These are phyloP conservation scores for Globisporangium megalacanthum DNA, from an alignment of 352 stramenopile genomes.

Conservation along the genomic window DNA sequence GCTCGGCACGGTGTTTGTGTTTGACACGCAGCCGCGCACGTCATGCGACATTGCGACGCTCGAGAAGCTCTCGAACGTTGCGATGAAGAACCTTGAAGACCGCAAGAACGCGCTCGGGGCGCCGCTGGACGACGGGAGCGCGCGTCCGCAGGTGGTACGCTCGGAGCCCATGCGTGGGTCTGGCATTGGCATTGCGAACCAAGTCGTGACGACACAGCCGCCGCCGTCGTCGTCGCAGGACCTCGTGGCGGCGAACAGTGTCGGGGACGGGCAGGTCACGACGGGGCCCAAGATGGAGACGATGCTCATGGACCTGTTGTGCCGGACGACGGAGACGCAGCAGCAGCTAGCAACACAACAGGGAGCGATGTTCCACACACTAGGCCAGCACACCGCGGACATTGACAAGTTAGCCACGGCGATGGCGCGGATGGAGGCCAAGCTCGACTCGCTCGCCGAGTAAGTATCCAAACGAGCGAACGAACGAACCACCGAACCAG, in stretches of 20 bases:
- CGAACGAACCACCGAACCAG: not conserved
- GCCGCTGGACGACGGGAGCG: conserved; percentile 45
- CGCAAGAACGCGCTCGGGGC: conserved; percentile 81
- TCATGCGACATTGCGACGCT: conserved; percentile 84
- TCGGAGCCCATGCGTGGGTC: conserved; percentile 46
- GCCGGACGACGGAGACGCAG: conserved; percentile 84
- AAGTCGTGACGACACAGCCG: conserved; percentile 58
- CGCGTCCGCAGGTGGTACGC: conserved; percentile 23
- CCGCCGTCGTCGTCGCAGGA: conserved; percentile 53
- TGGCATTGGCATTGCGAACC: conserved; percentile 74
- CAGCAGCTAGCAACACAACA: conserved; percentile 88
- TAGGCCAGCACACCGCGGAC: conserved; percentile 86
- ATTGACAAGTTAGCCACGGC: conserved; percentile 84
- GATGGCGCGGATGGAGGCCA: conserved; percentile 87
- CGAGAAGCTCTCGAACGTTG: conserved; percentile 85
- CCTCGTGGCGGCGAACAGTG: conserved; percentile 63
- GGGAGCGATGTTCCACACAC: conserved; percentile 87
- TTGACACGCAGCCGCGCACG: conserved; percentile 80
- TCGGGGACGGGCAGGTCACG: conserved; percentile 79
- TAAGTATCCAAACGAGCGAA: conserved; percentile 21
- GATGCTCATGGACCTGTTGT: conserved; percentile 88
- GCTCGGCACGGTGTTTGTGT: conserved; percentile 83
- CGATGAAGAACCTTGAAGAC: conserved; percentile 88
- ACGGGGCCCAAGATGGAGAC: conserved; percentile 86
- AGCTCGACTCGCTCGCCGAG: conserved; percentile 80